Base-by-base conservation (phyloP, 1,139 yeast genomes). In the Debaryomycetaceae sp. region DNA sequence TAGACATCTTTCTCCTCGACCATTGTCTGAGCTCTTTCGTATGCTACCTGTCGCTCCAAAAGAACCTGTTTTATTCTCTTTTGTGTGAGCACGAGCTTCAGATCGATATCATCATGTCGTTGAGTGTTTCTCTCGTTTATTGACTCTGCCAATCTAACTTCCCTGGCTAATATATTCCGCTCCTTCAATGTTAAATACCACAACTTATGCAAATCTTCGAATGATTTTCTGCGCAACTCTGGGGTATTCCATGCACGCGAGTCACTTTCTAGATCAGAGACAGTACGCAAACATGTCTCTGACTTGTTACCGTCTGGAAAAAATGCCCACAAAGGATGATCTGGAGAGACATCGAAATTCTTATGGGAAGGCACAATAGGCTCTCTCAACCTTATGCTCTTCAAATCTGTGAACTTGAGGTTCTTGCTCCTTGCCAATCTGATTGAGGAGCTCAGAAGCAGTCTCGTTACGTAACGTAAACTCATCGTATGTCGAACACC, bases 271-370 rank as follows among this genome's bases (percentile, higher is more conserved):
- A 89, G 59, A 22, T 86, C 91, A 5, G 73, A 78, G 1, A 76
- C 62, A 1, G 73, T 65, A 54, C 97, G 77, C 50, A 85, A 68
- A 52, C 83, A 81, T 54, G 76, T 69, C 49, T 79, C 75, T 14
- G 69, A 54, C 17, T 65, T 56, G 50, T 50, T 66, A 4, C 76
- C 78, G 40, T 84, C 76, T 37, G 81, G 76, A 69, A 93, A 93
- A 64, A 93, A 93, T 56, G 87, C 95, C 97, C 97, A 93, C 52
- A 93, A 74, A 35, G 99, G 98, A 66, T 93, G 99, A 60, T 87
- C 87, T 11, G 86, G 95, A 22, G 83, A 78, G 27, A 87, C 88
- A 51, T 75, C 78, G 48, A 91, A 73, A 63, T 87, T 87, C 51
- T 76, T 73, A 47, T 80, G 84, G 1, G 91, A 80, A 13, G 98